Conservation (phyloP, 768 basidiomycete genomes). For the Trametes sanguinea region DNA sequence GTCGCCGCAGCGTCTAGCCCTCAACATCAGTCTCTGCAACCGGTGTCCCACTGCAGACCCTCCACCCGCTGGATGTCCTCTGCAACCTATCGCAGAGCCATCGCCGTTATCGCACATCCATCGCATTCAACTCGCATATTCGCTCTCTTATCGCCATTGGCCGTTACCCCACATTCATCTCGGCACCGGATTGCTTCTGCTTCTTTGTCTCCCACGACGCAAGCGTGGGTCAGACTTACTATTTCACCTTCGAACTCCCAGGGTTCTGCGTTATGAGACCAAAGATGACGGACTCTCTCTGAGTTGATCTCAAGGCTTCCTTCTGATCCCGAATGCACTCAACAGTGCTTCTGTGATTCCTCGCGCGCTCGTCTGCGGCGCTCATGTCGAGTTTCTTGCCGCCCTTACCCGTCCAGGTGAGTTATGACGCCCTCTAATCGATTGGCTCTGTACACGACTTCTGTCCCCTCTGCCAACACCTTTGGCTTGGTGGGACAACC, state of each 20-base stretch:
- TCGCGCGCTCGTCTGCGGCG: constrained; percentile 1
- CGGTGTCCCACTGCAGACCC: constrained; percentile 6
- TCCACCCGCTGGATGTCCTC: not conserved
- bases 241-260: constrained; percentile 1
- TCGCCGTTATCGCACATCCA: constrained; percentile 18
- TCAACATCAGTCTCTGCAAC: constrained; percentile 11
- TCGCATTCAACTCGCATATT: not conserved
- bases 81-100: constrained; percentile 15
- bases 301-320: constrained; percentile 11
- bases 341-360: constrained; percentile 10
- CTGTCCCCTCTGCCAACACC: not conserved
- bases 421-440: not conserved
- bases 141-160: constrained; percentile 22
- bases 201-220: constrained; percentile 11
- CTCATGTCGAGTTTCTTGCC: not conserved
- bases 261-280: not conserved
- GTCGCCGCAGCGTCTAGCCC: not conserved
- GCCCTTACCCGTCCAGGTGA: not conserved
- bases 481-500: not conserved
- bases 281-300: constrained; percentile 8
- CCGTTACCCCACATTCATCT: constrained; percentile 13
- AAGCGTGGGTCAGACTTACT: constrained; percentile 3
- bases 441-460: not conserved
- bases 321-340: constrained; percentile 8
- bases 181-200: constrained; percentile 16